Conservation (phyloP, 1,139 yeast genomes). For the Kluyveromyces sp. region DNA sequence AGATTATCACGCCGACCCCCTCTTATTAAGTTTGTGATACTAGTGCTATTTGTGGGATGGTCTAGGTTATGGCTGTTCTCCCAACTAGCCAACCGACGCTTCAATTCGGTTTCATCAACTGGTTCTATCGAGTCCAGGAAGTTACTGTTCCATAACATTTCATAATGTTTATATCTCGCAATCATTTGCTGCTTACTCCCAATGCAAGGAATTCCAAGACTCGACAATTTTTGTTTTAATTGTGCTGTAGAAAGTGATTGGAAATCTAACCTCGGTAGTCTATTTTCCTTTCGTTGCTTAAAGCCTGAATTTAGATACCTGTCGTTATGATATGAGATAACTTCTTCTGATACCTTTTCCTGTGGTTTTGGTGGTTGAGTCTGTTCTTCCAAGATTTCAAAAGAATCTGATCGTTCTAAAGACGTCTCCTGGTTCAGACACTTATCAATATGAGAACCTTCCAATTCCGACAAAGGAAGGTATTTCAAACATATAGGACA, state of each 20-base stretch:
- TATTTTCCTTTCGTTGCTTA: conserved; percentile 10
- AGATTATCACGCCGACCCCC: conserved; percentile 17
- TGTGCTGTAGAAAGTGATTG: conserved; percentile 52
- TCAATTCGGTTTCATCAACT: conserved; percentile 44
- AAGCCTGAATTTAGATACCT: conserved; percentile 22
- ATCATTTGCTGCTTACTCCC: conserved; percentile 65
- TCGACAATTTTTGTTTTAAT: conserved; percentile 51
- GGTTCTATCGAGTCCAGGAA: conserved; percentile 65
- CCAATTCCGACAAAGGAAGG: conserved; percentile 52
- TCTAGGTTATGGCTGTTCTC: conserved; percentile 38
- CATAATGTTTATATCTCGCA: conserved; percentile 68
- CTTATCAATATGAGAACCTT: conserved; percentile 60
- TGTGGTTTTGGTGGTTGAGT: background rate
- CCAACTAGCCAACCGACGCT: conserved; percentile 59
- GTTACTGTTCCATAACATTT: conserved; percentile 75
- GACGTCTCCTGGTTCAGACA: conserved; percentile 38
- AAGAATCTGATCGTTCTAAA: conserved; percentile 1
- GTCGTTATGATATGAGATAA: conserved; percentile 13
- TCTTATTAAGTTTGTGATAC: conserved; percentile 20
- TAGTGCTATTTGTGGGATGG: conserved; percentile 10
- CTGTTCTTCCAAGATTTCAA: conserved; percentile 5
- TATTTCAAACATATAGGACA: conserved; percentile 66
- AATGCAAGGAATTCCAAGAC: conserved; percentile 46
- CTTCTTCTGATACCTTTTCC: background rate
- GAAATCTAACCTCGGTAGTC: conserved; percentile 56